These are phyloP conservation scores for Parmales sp. DNA, from an alignment of 108 stramenopile genomes.

Conservation along the genomic window DNA sequence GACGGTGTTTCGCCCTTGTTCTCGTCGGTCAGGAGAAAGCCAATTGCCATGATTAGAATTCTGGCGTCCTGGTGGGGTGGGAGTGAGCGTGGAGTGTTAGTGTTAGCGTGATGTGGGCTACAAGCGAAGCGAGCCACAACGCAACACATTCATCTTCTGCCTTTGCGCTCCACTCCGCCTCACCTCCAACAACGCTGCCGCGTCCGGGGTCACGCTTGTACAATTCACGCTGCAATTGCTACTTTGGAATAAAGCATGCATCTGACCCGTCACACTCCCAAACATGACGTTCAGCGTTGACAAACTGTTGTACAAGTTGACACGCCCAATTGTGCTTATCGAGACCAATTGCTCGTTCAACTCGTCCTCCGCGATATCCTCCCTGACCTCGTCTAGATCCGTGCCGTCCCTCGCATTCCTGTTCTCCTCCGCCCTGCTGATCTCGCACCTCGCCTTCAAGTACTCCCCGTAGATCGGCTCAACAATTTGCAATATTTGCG, in stretches of 20 bases:
- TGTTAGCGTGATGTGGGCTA: too few relatives aligned
- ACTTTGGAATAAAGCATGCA: constrained; percentile 43
- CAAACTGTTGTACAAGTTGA: constrained; percentile 46
- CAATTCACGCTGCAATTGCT: neutral
- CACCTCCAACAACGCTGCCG: constrained; percentile 61
- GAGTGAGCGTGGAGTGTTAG: too few relatives aligned
- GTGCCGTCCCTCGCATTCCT: neutral
- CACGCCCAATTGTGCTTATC: constrained; percentile 48
- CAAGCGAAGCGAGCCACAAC: too few relatives aligned
- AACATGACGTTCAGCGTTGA: constrained; percentile 43
- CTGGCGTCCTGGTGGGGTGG: constrained; percentile 74
- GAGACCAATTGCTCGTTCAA: constrained; percentile 68
- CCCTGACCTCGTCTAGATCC: constrained; percentile 67
- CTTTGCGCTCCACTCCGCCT: too few relatives aligned
- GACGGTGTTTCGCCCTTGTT: constrained; percentile 59
- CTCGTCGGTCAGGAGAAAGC: constrained; percentile 69
- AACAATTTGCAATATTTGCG: too few relatives aligned
- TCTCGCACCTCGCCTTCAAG: too few relatives aligned
- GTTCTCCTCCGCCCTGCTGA: too few relatives aligned
- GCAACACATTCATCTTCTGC: too few relatives aligned
- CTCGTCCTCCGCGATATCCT: constrained; percentile 54
- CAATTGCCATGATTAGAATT: constrained; percentile 48
- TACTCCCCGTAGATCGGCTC: too few relatives aligned
- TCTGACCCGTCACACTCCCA: constrained; percentile 38
- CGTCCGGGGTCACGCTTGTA: constrained; percentile 43